These are phyloP conservation scores for Jacaranda mimosifolia DNA, from an alignment of 257 asterid species.

Conservation along the genomic window DNA sequence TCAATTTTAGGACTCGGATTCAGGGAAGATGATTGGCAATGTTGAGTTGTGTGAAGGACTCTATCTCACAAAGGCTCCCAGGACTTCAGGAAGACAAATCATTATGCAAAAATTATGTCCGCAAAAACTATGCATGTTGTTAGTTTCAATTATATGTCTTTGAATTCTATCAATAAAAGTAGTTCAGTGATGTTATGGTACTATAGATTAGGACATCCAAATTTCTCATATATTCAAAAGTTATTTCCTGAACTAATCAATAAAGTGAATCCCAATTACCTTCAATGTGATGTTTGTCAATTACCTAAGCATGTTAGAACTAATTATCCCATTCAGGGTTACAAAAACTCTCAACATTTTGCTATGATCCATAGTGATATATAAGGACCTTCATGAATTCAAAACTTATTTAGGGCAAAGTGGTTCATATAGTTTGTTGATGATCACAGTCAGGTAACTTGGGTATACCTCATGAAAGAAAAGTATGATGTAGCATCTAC, in stretches of 20 bases:
- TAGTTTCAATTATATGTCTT: not conserved
- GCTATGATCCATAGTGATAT: no score
- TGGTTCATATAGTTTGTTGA: constrained; percentile 11
- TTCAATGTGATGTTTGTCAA: no score
- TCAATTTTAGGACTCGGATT: no score
- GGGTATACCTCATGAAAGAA: not conserved
- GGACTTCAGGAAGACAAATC: not conserved
- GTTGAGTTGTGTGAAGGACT: not conserved
- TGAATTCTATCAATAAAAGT: not conserved
- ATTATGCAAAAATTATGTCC: no score
- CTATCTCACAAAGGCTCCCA: not conserved
- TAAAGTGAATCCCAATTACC: not conserved
- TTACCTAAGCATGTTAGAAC: not conserved
- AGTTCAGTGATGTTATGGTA: constrained; percentile 5
- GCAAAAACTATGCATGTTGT: no score
- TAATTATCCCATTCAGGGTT: not conserved
- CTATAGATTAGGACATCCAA: constrained; percentile 24
- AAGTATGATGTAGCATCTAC: not conserved
- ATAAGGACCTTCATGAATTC: not conserved
- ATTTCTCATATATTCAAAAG: constrained; percentile 1
- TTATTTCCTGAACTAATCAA: not conserved
- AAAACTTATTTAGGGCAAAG: not conserved
- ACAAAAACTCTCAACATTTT: no score
- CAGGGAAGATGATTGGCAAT: not conserved
- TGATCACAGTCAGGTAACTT: constrained; percentile 12